Evolutionary conservation across 139 green algal genomes (phyloP).

Genomic region (Eudorina sp.): DNA sequence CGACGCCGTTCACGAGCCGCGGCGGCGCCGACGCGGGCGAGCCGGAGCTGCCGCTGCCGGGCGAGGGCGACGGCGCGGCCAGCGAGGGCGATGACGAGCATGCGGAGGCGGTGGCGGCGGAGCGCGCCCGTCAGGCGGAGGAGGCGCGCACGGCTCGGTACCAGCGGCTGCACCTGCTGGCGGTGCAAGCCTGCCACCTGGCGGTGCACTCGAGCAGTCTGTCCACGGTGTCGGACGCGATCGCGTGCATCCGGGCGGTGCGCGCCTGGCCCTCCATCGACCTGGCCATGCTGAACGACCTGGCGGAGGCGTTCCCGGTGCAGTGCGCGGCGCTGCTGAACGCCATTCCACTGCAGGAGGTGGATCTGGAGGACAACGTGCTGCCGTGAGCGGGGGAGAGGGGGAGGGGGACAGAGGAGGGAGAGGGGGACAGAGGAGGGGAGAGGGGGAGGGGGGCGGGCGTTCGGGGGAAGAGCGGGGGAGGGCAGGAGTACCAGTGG

Average conservation of each 20-base stretch:
- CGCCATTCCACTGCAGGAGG: conserved; percentile 13
- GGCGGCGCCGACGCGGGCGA: too few relatives aligned
- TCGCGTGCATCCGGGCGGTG: conserved; percentile 25
- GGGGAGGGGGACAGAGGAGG: neutral
- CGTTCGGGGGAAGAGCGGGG: too few relatives aligned
- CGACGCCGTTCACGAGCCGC: too few relatives aligned
- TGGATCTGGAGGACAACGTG: conserved; percentile 50
- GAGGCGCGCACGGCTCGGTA: neutral
- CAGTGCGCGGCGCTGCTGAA: conserved; percentile 7
- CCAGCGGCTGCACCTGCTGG: conserved; percentile 30
- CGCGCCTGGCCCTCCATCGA: conserved; percentile 10
- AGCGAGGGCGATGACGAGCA: neutral
- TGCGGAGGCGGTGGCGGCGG: neutral
- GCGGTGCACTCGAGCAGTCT: conserved; percentile 33
- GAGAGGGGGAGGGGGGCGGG: too few relatives aligned
- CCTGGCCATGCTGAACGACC: conserved; percentile 34
- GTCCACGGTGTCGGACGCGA: conserved; percentile 1
- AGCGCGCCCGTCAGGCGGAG: neutral
- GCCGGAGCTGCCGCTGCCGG: neutral
- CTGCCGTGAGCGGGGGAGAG: conserved; percentile 16
- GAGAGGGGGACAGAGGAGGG: too few relatives aligned
- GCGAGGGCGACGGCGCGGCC: too few relatives aligned
- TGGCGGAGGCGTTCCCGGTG: conserved; percentile 10
- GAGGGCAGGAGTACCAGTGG: too few relatives aligned
- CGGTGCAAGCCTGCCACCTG: conserved; percentile 38